phyloP scores from a whole-genome alignment of 2,329 filamentous ascomycete species.

The Clonostachys byssicola region DNA sequence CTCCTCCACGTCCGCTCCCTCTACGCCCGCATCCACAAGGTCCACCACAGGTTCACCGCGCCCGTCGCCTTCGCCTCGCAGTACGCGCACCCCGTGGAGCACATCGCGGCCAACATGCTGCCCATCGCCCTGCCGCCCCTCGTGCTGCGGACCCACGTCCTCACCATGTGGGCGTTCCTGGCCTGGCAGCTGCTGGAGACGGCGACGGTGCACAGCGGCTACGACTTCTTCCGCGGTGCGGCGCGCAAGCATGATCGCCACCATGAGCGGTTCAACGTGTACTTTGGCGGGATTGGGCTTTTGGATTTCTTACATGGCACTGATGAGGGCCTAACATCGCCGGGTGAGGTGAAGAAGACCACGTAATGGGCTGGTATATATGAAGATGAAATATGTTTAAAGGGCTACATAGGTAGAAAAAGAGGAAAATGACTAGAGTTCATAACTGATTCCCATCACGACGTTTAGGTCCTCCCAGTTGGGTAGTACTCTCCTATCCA shows the following conservation, averaged over 20 bases:
- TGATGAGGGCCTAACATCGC: conserved; percentile 9
- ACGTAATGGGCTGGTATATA: too few relatives aligned
- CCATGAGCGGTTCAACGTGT: conserved; percentile 50
- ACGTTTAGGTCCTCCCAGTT: too few relatives aligned
- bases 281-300: conserved; percentile 47
- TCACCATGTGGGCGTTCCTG: conserved; percentile 49
- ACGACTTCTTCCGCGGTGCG: conserved; percentile 43
- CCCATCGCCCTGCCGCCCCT: conserved; percentile 45
- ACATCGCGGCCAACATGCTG: conserved; percentile 46
- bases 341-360: conserved; percentile 1
- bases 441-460: too few relatives aligned
- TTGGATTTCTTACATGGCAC: conserved; percentile 55
- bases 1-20: conserved; percentile 42
- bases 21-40: conserved; percentile 49
- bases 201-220: conserved; percentile 51
- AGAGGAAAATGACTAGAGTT: not conserved
- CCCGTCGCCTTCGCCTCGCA: conserved; percentile 51
- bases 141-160: conserved; percentile 38
- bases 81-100: conserved; percentile 54
- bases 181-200: conserved; percentile 45
- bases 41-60: conserved; percentile 51
- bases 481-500: too few relatives aligned
- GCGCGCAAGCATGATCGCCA: conserved; percentile 51
- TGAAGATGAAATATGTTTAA: too few relatives aligned
- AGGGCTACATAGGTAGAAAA: too few relatives aligned